A percentile compares a stretch with the other conserved stretches of the same genome.
phyloP scores from a whole-genome alignment of 371 early-diverging fungal genomes.

The Mortierella sp. region DNA sequence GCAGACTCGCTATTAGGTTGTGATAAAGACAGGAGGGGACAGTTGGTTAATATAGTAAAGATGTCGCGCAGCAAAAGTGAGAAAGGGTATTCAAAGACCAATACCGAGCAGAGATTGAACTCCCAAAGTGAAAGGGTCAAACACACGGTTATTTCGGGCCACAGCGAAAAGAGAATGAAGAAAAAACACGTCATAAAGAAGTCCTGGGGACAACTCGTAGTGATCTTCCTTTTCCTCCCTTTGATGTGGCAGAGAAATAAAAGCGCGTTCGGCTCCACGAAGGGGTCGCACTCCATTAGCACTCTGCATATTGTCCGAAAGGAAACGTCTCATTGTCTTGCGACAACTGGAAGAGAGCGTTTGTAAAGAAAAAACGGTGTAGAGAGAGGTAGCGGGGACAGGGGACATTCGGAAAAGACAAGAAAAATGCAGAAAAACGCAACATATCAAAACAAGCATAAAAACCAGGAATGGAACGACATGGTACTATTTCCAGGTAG shows the following conservation, averaged over 20 bases:
- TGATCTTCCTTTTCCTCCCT: not conserved
- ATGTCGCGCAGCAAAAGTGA: conserved; percentile 36
- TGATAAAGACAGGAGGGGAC: conserved; percentile 23
- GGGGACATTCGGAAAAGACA: not conserved
- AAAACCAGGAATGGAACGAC: conserved; percentile 27
- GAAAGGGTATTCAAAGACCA: conserved; percentile 56
- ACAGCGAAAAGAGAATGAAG: not conserved
- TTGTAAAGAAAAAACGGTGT: not conserved
- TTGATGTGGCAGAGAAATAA: not conserved
- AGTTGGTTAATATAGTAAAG: conserved; percentile 44
- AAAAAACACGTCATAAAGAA: not conserved
- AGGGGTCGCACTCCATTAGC: conserved; percentile 7
- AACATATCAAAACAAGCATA: conserved; percentile 21
- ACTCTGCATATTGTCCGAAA: conserved; percentile 57
- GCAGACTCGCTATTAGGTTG: conserved; percentile 77
- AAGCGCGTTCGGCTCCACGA: not conserved
- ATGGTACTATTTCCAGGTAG: conserved; percentile 98
- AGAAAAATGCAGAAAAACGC: not conserved
- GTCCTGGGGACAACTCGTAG: not conserved
- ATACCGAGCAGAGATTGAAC: conserved; percentile 60
- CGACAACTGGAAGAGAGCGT: not conserved
- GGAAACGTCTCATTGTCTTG: conserved; percentile 8
- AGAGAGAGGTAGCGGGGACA: not conserved
- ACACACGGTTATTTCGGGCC: not conserved
- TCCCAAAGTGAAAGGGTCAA: not conserved